A percentile compares a stretch with the other conserved stretches of the same genome.
Conservation (phyloP, 176 grass and related monocot genomes). For the Aegilops bicornis region DNA sequence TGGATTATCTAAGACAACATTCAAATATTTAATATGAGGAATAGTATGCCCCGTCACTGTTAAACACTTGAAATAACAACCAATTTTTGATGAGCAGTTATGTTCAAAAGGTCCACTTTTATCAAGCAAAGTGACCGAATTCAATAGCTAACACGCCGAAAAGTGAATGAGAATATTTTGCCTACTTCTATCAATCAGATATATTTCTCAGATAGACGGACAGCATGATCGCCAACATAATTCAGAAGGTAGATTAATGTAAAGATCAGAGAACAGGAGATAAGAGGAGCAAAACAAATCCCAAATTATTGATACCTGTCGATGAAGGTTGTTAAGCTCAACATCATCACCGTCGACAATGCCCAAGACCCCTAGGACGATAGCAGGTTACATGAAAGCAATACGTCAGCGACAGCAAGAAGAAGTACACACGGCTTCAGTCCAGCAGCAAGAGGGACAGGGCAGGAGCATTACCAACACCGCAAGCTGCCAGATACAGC, state of each 20-base stretch:
- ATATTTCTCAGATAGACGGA: neutral
- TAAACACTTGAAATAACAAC: neutral
- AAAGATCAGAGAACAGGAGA: neutral
- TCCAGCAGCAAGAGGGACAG: neutral
- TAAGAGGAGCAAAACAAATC: neutral
- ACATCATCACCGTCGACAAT: conserved; percentile 91
- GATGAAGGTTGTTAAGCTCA: conserved; percentile 91
- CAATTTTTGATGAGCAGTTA: neutral
- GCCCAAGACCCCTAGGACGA: conserved; percentile 74
- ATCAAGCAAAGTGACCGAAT: neutral
- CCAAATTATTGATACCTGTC: conserved; percentile 55
- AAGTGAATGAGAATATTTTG: neutral
- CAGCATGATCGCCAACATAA: neutral
- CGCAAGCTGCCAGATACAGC: conserved; percentile 79
- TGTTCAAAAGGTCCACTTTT: neutral
- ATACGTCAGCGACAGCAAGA: neutral
- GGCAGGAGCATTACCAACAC: conserved; percentile 70
- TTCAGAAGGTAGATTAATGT: neutral
- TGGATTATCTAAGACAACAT: conserved; percentile 80
- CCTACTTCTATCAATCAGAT: neutral
- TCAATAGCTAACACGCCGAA: neutral
- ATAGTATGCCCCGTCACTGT: neutral
- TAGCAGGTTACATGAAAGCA: neutral
- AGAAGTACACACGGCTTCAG: neutral
- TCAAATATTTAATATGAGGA: conserved; percentile 8